Percentiles rank a stretch among this genome's conserved stretches.
Conservation (phyloP, 305 asterid species). For the Solanum hybrid region DNA sequence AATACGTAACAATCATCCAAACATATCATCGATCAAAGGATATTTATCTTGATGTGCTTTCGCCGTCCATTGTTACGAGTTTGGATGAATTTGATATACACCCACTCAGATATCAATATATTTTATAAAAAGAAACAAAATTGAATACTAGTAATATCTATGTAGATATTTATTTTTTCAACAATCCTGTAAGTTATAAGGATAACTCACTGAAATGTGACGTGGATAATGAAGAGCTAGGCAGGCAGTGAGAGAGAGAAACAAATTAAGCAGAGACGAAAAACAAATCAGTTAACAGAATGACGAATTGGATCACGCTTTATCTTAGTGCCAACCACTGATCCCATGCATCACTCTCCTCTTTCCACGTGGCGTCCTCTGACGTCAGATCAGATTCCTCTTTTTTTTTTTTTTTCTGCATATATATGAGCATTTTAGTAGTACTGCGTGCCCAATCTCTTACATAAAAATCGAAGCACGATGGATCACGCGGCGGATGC, state of each 20-base stretch:
- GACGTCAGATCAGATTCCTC: neutral
- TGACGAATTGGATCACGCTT: neutral
- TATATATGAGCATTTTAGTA: neutral
- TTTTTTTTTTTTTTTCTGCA: neutral
- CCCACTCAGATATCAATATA: neutral
- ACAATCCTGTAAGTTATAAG: neutral
- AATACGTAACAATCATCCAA: neutral
- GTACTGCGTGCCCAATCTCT: neutral
- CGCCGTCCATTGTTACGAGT: neutral
- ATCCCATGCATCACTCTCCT: neutral
- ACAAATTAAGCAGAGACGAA: neutral
- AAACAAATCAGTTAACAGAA: neutral
- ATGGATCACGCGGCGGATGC: constrained; percentile 88
- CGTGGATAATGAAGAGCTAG: neutral
- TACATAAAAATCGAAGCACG: neutral
- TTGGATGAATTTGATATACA: neutral
- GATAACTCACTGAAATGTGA: neutral
- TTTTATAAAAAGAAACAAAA: too few relatives aligned
- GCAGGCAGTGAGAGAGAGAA: neutral
- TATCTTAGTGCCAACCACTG: constrained; percentile 9
- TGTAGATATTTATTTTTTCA: neutral
- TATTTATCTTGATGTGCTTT: neutral
- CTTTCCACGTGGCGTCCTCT: neutral
- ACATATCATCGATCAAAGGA: too few relatives aligned
- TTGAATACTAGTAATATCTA: neutral